Conservation (phyloP, 768 basidiomycete genomes). For the Mycena epipterygia region DNA sequence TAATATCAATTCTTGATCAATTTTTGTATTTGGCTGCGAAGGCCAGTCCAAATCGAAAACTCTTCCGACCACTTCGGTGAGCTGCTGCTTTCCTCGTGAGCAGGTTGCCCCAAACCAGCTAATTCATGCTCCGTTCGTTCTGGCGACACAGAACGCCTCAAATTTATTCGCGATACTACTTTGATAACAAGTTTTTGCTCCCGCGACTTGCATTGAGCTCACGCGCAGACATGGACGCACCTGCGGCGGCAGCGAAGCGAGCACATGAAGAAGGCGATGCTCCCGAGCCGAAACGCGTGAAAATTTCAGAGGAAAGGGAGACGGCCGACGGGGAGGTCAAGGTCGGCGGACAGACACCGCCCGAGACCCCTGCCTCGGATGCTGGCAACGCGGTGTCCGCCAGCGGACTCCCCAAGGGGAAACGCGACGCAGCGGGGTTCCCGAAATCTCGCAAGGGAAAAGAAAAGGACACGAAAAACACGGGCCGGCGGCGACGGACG, state of each 20-base stretch:
- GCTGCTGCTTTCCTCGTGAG: neutral
- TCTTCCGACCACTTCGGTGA: neutral
- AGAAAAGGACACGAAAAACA: constrained; percentile 53
- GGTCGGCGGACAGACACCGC: neutral
- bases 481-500: constrained; percentile 58
- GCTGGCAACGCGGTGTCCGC: neutral
- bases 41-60: neutral
- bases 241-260: constrained; percentile 20
- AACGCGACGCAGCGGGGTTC: constrained; percentile 39
- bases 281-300: constrained; percentile 32
- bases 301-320: constrained; percentile 15
- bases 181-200: neutral
- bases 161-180: neutral
- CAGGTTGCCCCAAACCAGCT: neutral
- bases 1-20: no score
- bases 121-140: constrained; percentile 16
- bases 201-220: neutral
- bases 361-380: neutral
- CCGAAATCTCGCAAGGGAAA: constrained; percentile 51
- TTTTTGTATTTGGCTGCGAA: neutral
- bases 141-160: neutral
- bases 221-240: constrained; percentile 23
- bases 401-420: constrained; percentile 5
- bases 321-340: neutral
- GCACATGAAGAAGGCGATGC: constrained; percentile 21